A percentile compares a stretch with the other conserved stretches of the same genome.
Conservation (phyloP, 2,329 filamentous ascomycete species). For the Keithomyces neogunnii region DNA sequence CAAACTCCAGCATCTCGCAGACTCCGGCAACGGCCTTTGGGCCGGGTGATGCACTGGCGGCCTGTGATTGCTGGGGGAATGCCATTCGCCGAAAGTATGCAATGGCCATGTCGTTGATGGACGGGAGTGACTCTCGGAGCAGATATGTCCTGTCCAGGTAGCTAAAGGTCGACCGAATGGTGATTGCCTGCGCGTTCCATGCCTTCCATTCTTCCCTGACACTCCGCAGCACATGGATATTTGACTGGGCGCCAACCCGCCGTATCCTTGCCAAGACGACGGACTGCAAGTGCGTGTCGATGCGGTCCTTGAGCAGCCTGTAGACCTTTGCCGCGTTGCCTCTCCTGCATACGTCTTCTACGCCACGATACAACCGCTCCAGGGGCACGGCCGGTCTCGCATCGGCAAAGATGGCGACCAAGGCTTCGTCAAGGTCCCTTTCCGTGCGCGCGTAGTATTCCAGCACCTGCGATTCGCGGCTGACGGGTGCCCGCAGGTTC, state of each 20-base stretch:
- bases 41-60: conserved; percentile 13
- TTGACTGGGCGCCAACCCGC: conserved; percentile 39
- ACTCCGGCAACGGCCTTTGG: conserved; percentile 41
- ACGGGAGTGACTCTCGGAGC: conserved; percentile 58
- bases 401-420: conserved; percentile 64
- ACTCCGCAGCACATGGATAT: conserved; percentile 54
- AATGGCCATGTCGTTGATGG: conserved; percentile 76
- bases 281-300: conserved; percentile 58
- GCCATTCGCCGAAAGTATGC: conserved; percentile 60
- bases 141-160: conserved; percentile 89
- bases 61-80: conserved; percentile 25
- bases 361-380: conserved; percentile 80
- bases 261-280: conserved; percentile 49
- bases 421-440: conserved; percentile 63
- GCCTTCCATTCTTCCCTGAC: conserved; percentile 56
- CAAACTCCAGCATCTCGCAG: conserved; percentile 65
- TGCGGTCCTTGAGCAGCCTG: conserved; percentile 54
- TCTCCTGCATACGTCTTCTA: conserved; percentile 84
- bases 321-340: conserved; percentile 63
- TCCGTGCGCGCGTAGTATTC: conserved; percentile 72
- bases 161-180: conserved; percentile 82
- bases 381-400: conserved; percentile 60
- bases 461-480: conserved; percentile 52
- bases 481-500: conserved; percentile 65
- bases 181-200: conserved; percentile 67